Percentiles rank a stretch among this genome's conserved stretches.
Evolutionary conservation across 257 asterid species (phyloP).

Genomic region (Primulina eburnea): DNA sequence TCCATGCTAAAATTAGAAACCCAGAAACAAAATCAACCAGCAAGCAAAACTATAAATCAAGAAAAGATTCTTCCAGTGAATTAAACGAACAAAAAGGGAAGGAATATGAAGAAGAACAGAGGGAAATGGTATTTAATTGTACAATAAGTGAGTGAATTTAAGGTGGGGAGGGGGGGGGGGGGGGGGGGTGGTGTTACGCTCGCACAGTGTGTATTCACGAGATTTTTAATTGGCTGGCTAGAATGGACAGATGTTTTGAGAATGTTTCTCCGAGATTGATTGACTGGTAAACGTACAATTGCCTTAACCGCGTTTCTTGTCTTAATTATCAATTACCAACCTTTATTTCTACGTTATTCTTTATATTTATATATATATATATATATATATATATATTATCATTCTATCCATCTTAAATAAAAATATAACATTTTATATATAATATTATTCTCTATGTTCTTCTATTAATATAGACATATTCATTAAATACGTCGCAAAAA

Average conservation of each 20-base stretch:
- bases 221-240: background rate
- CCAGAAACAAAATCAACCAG: too few relatives aligned
- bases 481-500: too few relatives aligned
- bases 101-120: conserved; percentile 17
- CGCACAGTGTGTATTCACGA: background rate
- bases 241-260: too few relatives aligned
- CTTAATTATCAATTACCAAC: background rate
- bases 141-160: background rate
- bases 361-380: too few relatives aligned
- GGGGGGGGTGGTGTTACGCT: too few relatives aligned
- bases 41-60: background rate
- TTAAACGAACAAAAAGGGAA: conserved; percentile 21
- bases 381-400: too few relatives aligned
- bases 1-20: conserved; percentile 49
- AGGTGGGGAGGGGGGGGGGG: too few relatives aligned
- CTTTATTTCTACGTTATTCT: too few relatives aligned
- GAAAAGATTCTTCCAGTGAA: background rate
- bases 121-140: background rate
- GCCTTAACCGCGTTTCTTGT: background rate
- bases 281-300: background rate
- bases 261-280: background rate
- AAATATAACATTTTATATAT: too few relatives aligned
- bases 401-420: too few relatives aligned
- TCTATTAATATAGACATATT: too few relatives aligned
- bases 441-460: too few relatives aligned